These are phyloP conservation scores for Tubosaeta sp. DNA, from an alignment of 768 basidiomycete genomes.

Conservation along the genomic window DNA sequence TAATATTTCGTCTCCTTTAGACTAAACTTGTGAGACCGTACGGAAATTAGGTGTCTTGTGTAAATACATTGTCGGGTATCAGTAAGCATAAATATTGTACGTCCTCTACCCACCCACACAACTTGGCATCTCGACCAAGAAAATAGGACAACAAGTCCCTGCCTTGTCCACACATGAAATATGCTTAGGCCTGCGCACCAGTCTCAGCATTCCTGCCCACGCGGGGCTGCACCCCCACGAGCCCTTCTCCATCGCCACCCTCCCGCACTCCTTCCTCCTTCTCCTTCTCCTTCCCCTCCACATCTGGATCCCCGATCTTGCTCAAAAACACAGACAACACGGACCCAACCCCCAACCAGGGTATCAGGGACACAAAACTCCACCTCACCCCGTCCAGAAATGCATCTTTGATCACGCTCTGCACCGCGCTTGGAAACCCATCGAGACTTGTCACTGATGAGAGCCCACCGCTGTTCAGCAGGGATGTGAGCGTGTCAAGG, in stretches of 20 bases:
- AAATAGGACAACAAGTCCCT: too few species aligned
- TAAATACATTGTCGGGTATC: neutral
- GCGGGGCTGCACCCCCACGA: neutral
- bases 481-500: slow-evolving; percentile 19
- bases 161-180: neutral
- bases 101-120: neutral
- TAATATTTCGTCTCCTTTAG: neutral
- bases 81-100: neutral
- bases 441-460: slow-evolving; percentile 35
- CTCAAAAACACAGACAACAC: slow-evolving; percentile 37
- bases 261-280: neutral
- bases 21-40: neutral
- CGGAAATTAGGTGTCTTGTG: neutral
- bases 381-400: slow-evolving; percentile 40
- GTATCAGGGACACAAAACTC: slow-evolving; percentile 46
- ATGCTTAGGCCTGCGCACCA: neutral
- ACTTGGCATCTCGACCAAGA: neutral
- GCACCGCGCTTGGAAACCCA: slow-evolving; percentile 33
- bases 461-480: slow-evolving; percentile 26
- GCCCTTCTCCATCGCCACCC: neutral
- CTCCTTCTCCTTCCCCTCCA: neutral
- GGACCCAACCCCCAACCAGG: slow-evolving; percentile 39
- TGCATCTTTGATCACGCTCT: slow-evolving; percentile 35
- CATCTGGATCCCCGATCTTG: slow-evolving; percentile 31
- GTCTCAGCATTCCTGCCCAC: neutral